Evolutionary conservation across 805 yeast species (phyloP).

Genomic region (Starmerella vaccinii): DNA sequence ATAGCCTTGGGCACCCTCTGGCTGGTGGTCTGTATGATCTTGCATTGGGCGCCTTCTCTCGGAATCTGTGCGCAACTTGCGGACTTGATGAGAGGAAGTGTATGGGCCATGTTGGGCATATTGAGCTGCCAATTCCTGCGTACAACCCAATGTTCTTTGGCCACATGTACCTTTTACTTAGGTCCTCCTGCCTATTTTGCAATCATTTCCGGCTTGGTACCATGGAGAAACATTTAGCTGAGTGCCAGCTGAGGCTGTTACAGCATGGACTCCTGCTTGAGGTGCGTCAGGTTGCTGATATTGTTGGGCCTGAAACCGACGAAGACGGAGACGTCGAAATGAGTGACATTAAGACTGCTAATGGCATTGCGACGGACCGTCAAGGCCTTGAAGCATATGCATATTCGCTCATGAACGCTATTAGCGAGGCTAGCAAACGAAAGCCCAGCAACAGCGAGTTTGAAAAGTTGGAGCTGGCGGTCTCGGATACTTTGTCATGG

Average conservation of each 20-base stretch:
- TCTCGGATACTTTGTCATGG: conserved; percentile 30
- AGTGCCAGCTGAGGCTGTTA: conserved; percentile 67
- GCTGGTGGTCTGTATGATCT: conserved; percentile 89
- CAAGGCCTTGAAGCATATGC: neutral
- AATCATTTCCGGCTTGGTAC: conserved; percentile 66
- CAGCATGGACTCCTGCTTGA: conserved; percentile 86
- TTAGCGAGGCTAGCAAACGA: neutral
- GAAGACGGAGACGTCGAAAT: conserved; percentile 25
- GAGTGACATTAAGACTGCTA: conserved; percentile 11
- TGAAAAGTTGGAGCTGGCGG: neutral
- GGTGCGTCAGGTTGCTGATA: conserved; percentile 58
- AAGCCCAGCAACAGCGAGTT: neutral
- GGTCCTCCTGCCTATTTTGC: conserved; percentile 83
- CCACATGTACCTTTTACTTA: conserved; percentile 73
- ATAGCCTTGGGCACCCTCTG: conserved; percentile 91
- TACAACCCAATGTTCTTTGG: conserved; percentile 91
- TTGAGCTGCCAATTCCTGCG: conserved; percentile 89
- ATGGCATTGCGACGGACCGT: neutral
- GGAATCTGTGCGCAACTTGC: conserved; percentile 87
- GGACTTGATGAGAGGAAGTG: conserved; percentile 89
- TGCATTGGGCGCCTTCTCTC: conserved; percentile 86
- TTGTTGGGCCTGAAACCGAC: conserved; percentile 31
- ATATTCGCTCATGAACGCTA: neutral
- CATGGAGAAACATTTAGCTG: conserved; percentile 61
- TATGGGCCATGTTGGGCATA: conserved; percentile 98